Conservation (phyloP, 176 grass and related monocot genomes). For the Elymus sibiricus region DNA sequence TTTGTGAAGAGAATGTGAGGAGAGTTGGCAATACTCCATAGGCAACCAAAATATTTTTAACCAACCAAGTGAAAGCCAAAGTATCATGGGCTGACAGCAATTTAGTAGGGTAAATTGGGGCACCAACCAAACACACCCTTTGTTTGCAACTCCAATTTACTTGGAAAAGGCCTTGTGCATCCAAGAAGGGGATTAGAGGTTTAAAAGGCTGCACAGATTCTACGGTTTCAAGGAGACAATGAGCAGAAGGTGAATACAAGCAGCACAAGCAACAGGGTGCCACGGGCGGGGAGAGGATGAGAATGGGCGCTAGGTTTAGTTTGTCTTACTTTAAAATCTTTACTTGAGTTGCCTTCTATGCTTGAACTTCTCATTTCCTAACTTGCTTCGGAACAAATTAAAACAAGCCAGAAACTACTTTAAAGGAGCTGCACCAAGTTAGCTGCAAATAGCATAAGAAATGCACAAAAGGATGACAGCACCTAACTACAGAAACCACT, state of each 20-base stretch:
- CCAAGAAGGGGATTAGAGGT: background rate
- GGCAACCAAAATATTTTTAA: background rate
- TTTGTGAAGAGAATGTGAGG: background rate
- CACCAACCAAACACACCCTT: background rate
- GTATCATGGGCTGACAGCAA: background rate
- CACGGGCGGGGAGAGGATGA: background rate
- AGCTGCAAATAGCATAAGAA: no score
- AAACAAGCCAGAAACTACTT: no score
- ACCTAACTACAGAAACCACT: no score
- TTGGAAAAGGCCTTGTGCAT: background rate
- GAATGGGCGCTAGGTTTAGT: no score
- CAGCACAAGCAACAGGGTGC: background rate
- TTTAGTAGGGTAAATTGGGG: background rate
- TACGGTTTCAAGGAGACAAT: background rate
- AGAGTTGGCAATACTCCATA: background rate
- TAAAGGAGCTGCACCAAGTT: no score
- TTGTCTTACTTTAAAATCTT: no score
- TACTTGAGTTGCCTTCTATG: no score
- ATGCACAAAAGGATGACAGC: no score
- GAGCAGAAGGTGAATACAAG: background rate
- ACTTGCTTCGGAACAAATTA: no score
- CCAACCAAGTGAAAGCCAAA: background rate
- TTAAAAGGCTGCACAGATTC: background rate
- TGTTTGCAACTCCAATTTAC: background rate
- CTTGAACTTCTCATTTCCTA: no score